Base-by-base conservation (phyloP, 805 yeast species). In the Barnettozyma pratensis region DNA sequence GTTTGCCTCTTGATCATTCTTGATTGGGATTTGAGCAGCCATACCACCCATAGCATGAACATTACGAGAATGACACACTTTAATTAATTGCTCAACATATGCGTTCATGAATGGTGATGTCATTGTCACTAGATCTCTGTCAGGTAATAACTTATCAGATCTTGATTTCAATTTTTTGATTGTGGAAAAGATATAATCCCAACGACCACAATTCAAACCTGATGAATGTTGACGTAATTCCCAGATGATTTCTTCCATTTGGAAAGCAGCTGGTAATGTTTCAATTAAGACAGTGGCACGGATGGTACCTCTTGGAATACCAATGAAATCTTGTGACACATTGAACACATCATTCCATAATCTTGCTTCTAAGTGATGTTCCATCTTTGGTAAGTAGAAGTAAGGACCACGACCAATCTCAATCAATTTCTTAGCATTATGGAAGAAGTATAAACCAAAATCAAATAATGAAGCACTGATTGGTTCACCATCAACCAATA, bases 31-130 rank as follows among this genome's bases (percentile, higher is more conserved):
- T 56, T 85, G 87, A 6, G 92, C 92, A 56, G 94, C 92, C 95
- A 86, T 86, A 57, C 95, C 95, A 59, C 95, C 95, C 81, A 86
- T 83, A 26, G 94, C 92, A 61, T 85, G 91, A 41, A 85, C 92
- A 54, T 84, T 86, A 69, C 92, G 76, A 60, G 78, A 73, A 66
- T 86, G 95, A 65, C 90, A 83, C 38, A 80, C 78, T 63, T 83
- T 75, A 57, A 86, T 87, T 63, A 86, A 72, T 61, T 83, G 77
- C 60, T 80, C 80, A 51, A 86, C 94, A 62, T 86, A 86, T 19
- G 87, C 79, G 29, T 84, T 74, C 94, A 86, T 85, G 67, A 86
- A 86, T 52, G 91, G 87, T 9, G 87, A 84, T 35, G 80, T 73
- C 95, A 86, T 86, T 28, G 90, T 85, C 43, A 86, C 90, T 60